phyloP scores from a whole-genome alignment of 2,329 filamentous ascomycete species.

The Pleomassaria siparia region DNA sequence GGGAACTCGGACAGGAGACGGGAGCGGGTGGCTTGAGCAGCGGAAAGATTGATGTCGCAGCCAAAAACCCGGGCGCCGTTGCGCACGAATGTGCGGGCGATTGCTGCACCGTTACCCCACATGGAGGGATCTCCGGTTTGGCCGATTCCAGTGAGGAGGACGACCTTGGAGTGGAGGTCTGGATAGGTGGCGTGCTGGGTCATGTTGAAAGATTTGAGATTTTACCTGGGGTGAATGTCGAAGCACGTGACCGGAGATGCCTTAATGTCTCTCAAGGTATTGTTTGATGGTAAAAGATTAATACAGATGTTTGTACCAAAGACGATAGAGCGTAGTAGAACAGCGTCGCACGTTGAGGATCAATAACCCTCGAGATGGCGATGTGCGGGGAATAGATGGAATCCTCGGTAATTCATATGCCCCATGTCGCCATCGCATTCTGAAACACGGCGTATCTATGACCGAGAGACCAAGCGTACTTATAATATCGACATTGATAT shows the following conservation, averaged over 20 bases:
- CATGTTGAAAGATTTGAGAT: too few relatives aligned
- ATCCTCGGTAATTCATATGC: neutral
- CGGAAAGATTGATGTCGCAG: conserved; percentile 9
- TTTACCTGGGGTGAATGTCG: neutral
- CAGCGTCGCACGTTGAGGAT: too few relatives aligned
- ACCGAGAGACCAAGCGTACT: neutral
- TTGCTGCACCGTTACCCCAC: conserved; percentile 16
- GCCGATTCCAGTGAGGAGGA: conserved; percentile 13
- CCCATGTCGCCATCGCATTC: neutral
- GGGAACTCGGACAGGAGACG: conserved; percentile 4
- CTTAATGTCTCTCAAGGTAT: too few relatives aligned
- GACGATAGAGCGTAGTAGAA: too few relatives aligned
- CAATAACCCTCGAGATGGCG: too few relatives aligned
- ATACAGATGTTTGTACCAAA: too few relatives aligned
- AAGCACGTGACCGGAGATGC: neutral
- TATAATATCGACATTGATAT: neutral
- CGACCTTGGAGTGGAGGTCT: conserved; percentile 13
- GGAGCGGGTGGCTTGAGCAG: conserved; percentile 2
- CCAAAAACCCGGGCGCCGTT: conserved; percentile 13
- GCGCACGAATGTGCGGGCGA: conserved; percentile 4
- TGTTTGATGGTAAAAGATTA: too few relatives aligned
- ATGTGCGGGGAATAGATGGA: neutral
- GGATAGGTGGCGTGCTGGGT: conserved; percentile 8
- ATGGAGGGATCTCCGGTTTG: conserved; percentile 4
- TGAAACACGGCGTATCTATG: neutral